phyloP scores from a whole-genome alignment of 768 basidiomycete species.

The Suillus weaverae region DNA sequence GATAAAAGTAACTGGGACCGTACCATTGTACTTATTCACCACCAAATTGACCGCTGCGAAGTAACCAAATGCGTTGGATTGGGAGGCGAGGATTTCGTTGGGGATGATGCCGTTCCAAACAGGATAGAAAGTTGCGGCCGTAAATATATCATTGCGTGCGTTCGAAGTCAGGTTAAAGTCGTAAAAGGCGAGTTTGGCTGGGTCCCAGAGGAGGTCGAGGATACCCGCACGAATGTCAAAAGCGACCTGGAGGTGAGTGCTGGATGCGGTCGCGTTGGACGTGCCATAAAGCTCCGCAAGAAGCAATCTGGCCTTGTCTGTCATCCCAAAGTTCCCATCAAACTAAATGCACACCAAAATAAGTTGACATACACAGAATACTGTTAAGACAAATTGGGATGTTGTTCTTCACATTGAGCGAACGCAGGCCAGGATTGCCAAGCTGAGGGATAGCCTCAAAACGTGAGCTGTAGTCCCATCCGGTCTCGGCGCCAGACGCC shows the following conservation, averaged over 20 bases:
- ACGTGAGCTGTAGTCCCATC: slow-evolving; percentile 46
- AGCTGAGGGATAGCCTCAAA: slow-evolving; percentile 39
- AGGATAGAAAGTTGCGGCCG: slow-evolving; percentile 80
- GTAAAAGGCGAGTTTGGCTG: slow-evolving; percentile 81
- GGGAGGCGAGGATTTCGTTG: slow-evolving; percentile 55
- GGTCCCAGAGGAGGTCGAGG: slow-evolving; percentile 86
- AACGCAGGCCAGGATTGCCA: slow-evolving; percentile 58
- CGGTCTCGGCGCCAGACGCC: slow-evolving; percentile 85
- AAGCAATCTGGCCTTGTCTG: slow-evolving; percentile 63
- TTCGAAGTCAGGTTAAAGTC: slow-evolving; percentile 82
- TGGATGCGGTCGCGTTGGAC: slow-evolving; percentile 44
- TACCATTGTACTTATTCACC: slow-evolving; percentile 84
- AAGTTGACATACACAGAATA: slow-evolving; percentile 64
- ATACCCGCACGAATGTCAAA: slow-evolving; percentile 62
- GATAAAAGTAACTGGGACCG: slow-evolving; percentile 77
- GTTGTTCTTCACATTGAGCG: slow-evolving; percentile 67
- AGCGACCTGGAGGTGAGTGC: slow-evolving; percentile 57
- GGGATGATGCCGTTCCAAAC: slow-evolving; percentile 88
- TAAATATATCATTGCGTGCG: slow-evolving; percentile 63
- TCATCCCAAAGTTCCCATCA: slow-evolving; percentile 1
- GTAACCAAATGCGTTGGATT: slow-evolving; percentile 62
- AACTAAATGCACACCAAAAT: slow-evolving; percentile 11
- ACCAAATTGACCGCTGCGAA: slow-evolving; percentile 80
- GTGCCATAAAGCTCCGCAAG: slow-evolving; percentile 60
- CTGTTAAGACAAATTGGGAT: slow-evolving; percentile 82